Base-by-base conservation (phyloP, 202 grass and related monocot species). In the Bolboschoenoplectus hybrid region DNA sequence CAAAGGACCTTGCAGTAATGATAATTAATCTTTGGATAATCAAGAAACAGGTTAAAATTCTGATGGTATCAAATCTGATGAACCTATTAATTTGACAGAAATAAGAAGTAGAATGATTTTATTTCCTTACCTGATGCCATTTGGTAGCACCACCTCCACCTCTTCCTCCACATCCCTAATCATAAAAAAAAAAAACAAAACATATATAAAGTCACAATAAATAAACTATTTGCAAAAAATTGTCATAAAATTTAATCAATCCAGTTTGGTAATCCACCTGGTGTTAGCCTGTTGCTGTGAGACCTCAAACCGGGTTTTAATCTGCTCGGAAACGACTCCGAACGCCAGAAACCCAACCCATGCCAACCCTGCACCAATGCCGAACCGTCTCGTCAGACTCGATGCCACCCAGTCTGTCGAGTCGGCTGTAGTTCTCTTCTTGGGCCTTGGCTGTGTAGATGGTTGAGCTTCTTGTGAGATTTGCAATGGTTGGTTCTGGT, bases 221-320 rank as follows among this genome's bases (percentile, higher is more conserved):
- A 26, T 43, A 76, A 36, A 19, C 3, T 44, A 4, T 20, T 46
- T 52, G 0, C 1, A 39, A 39, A 12, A 63, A 60, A 45, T 9
- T 44, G n/a, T 51, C 67, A 86, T 34, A 14, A 53, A 40, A 69
- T 53, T 19, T n/a, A 34, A 17, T 45, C 11, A 73, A 20, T 32
- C 16, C 45, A 86, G 82, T 66, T n/a, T 1, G 45, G 8, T 32
- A 69, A 70, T 38, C 44, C 70, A 99, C 97, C 94, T 99, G 87
- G 97, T 99, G 89, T 99, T 96, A 40, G 93, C 87, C 87, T 92
- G 53, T 69, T 96, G 93, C 85, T 91, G 92, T 19, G 97, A 91
- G 86, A 93, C 93, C 89, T 99, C 97, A 73, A 96, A 83, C 61
- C 97, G 90, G 35, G 97, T 99, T 91, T 99, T 94, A 89, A 98